Evolutionary conservation across 2,329 filamentous ascomycete genomes (phyloP).

Genomic region (Colletotrichum zoysiae): DNA sequence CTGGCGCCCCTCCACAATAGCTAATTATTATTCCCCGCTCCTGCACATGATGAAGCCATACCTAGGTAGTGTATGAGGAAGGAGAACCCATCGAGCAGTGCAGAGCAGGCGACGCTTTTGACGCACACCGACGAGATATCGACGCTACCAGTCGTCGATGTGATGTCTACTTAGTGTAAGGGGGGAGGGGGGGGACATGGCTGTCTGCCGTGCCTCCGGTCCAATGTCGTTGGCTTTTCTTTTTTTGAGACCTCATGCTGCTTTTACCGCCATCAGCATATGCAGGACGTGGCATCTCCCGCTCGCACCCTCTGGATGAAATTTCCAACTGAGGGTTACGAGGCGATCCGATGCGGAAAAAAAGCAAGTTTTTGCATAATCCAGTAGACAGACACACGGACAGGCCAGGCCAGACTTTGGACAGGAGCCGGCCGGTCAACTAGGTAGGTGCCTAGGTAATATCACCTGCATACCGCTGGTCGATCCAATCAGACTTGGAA

Average conservation of each 20-base stretch:
- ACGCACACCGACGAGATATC: slow-evolving; percentile 19
- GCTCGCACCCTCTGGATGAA: slow-evolving; percentile 7
- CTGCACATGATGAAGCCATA: slow-evolving; percentile 23
- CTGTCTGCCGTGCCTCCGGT: slow-evolving; percentile 27
- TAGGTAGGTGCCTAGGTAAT: not conserved
- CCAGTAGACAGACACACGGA: not conserved
- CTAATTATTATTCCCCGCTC: not conserved
- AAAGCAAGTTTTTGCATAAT: slow-evolving; percentile 20
- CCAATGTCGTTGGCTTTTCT: slow-evolving; percentile 3
- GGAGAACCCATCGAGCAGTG: slow-evolving; percentile 7
- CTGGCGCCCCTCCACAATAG: slow-evolving; percentile 33
- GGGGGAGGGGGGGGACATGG: not conserved
- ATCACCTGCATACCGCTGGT: slow-evolving; percentile 1
- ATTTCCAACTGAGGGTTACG: slow-evolving; percentile 8
- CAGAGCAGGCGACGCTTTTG: slow-evolving; percentile 11
- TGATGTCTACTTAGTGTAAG: slow-evolving; percentile 2
- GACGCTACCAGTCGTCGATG: slow-evolving; percentile 1
- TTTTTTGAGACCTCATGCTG: slow-evolving; percentile 23
- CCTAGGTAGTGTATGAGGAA: not conserved
- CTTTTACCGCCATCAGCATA: slow-evolving; percentile 24
- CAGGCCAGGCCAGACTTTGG: not conserved
- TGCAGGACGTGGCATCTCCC: slow-evolving; percentile 28
- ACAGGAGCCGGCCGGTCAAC: slow-evolving; percentile 2
- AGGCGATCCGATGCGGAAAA: slow-evolving; percentile 22
- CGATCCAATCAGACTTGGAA: slow-evolving; percentile 15